Conservation (phyloP, 1,139 yeast species). For the Protomyces pachydermus region DNA sequence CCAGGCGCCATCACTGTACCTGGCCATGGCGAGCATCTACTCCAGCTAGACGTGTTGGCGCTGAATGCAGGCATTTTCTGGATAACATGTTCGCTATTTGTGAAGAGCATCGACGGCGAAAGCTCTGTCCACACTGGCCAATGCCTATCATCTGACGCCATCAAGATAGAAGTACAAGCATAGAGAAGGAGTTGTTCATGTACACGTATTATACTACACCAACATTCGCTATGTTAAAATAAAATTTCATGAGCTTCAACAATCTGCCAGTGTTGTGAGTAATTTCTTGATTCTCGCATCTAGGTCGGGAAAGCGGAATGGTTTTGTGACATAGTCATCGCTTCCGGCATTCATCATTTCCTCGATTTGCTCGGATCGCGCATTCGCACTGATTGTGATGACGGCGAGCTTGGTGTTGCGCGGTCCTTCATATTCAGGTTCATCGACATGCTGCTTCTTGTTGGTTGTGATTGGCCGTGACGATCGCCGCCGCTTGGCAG, state of each 20-base stretch:
- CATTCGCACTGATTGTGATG: slow-evolving; percentile 25
- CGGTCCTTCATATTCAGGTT: not conserved
- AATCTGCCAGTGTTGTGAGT: not conserved
- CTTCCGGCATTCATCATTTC: slow-evolving; percentile 26
- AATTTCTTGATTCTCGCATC: slow-evolving; percentile 6
- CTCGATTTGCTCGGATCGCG: slow-evolving; percentile 18
- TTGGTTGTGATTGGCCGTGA: not conserved
- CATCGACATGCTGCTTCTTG: not conserved
- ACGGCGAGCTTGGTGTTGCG: not conserved
- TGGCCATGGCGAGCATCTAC: not conserved
- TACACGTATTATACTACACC: too few species aligned
- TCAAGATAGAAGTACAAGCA: not conserved
- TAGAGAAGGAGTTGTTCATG: not conserved
- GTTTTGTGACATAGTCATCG: slow-evolving; percentile 26
- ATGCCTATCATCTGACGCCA: not conserved
- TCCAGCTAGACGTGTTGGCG: not conserved
- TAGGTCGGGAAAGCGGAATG: slow-evolving; percentile 19
- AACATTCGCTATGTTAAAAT: too few species aligned
- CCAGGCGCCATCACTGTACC: not conserved
- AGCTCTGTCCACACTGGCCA: not conserved
- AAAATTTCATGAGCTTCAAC: not conserved
- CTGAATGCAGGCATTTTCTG: not conserved
- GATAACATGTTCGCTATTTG: not conserved
- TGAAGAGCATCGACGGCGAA: not conserved
- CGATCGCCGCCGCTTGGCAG: not conserved